Evolutionary conservation across 202 grass and related monocot genomes (phyloP).

Genomic region (Cymbopogon flexuosus): DNA sequence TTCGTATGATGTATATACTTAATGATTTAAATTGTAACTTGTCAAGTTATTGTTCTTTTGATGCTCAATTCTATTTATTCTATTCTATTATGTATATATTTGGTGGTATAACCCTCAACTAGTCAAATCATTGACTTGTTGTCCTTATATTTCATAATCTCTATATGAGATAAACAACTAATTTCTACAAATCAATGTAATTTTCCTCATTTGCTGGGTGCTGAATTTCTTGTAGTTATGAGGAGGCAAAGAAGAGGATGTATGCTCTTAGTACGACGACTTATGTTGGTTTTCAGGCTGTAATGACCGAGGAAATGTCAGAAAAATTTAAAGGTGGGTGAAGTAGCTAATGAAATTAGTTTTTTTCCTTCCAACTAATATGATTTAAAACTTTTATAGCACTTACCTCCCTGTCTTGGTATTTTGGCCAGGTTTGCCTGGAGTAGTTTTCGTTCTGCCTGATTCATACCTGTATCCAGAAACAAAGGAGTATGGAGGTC

Average conservation of each 20-base stretch:
- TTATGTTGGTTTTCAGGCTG: conserved; percentile 85
- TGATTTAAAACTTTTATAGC: background rate
- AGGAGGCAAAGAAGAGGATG: conserved; percentile 91
- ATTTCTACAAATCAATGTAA: background rate
- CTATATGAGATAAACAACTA: background rate
- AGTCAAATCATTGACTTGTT: background rate
- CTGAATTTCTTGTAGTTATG: conserved; percentile 47
- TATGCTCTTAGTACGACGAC: conserved; percentile 95
- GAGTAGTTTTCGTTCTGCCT: conserved; percentile 93
- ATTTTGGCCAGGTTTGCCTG: conserved; percentile 72
- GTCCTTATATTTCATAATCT: background rate
- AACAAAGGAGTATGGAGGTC: conserved; percentile 92
- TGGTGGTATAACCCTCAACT: background rate
- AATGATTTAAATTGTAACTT: background rate
- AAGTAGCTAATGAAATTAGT: background rate
- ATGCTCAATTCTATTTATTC: background rate
- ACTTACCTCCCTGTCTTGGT: conserved; percentile 5
- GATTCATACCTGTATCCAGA: conserved; percentile 92
- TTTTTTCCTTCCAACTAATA: background rate
- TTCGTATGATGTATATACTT: background rate
- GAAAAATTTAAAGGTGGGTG: conserved; percentile 77
- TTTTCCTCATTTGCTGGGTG: conserved; percentile 4
- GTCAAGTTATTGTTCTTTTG: background rate
- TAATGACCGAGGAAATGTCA: conserved; percentile 87
- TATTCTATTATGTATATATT: background rate